Evolutionary conservation across 179 eudicot genomes (phyloP), one percentile per base, ranked within the genome.

Genomic region (Nepenthes alata): DNA sequence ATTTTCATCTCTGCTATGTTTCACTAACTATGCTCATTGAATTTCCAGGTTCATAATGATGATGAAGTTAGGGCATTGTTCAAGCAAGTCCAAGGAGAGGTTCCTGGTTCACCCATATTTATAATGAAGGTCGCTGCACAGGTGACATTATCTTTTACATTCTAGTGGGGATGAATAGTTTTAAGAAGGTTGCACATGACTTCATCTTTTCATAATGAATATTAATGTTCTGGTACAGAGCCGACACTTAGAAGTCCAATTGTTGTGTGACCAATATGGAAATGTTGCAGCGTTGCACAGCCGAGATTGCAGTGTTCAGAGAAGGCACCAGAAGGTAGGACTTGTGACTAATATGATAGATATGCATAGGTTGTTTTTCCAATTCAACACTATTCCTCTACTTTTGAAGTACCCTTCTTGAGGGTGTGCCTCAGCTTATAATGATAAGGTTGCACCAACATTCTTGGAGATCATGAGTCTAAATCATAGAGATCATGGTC

Each of bases 51-150:
- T 67, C 95, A 90, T 73, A 94, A 83, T 68, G 99, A 91, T 66
- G 99, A 94, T 66, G 99, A 94, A 82, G 99, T 94, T 45, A 83
- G 78, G 78, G 97, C 97, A 61, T 69, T 94, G 67, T 94, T 94
- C 70, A 94, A 94, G 83, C 99, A 94, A 91, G 99, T 94, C 51
- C 99, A 94, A 62, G 99, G 99, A 66, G 99, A 94, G 88, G 99
- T 94, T 68, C 99, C 99, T 38, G 99, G 99, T 45, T 94, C 99
- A 25, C 99, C 99, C 13, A 80, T 94, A 70, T 94, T 94, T 66
- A 91, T 88, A 54, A 94, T 94, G 99, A 94, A 91, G 78, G 88
- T 94, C 69, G 99, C 97, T 69, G 83, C 97, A 65, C 99, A 94
- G 97, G 99, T 94, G 62, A 63, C 88, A 59, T 47, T 35, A 13